A percentile compares a stretch with the other conserved stretches of the same genome.
Evolutionary conservation across 2,329 filamentous ascomycete species (phyloP).

Genomic region (Fusarium penzigii): DNA sequence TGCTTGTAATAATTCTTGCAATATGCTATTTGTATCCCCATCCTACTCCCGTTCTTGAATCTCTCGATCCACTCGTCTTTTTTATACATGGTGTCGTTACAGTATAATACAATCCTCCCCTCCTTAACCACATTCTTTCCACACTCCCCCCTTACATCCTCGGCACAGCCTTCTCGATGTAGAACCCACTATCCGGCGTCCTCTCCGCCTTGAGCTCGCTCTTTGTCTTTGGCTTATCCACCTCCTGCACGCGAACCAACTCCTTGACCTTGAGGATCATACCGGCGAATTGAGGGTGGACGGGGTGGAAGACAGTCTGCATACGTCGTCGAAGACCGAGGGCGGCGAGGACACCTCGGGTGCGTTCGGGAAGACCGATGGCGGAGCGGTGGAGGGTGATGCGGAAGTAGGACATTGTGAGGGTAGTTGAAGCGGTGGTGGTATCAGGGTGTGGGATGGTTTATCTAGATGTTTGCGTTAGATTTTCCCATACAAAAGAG

Average conservation of each 20-base stretch:
- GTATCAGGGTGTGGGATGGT: background rate
- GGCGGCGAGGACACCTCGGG: conserved; percentile 77
- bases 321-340: conserved; percentile 83
- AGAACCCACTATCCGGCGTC: conserved; percentile 79
- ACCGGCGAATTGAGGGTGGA: conserved; percentile 77
- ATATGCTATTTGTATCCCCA: no score
- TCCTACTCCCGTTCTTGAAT: no score
- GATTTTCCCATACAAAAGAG: no score
- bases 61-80: background rate
- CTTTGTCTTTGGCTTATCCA: conserved; percentile 63
- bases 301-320: conserved; percentile 87
- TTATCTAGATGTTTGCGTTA: background rate
- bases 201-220: conserved; percentile 70
- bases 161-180: conserved; percentile 62
- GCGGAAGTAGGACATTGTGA: conserved; percentile 76
- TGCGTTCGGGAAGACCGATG: conserved; percentile 83
- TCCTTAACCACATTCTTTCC: background rate
- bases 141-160: conserved; percentile 18
- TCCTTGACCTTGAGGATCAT: conserved; percentile 96
- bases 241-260: conserved; percentile 79
- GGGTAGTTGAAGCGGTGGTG: no score
- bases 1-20: no score
- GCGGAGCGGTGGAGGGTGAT: conserved; percentile 87
- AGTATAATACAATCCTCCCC: conserved; percentile 33
- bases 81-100: conserved; percentile 32